Base-by-base conservation (phyloP, 371 early-diverging fungal species). In the Globomyces sp. region DNA sequence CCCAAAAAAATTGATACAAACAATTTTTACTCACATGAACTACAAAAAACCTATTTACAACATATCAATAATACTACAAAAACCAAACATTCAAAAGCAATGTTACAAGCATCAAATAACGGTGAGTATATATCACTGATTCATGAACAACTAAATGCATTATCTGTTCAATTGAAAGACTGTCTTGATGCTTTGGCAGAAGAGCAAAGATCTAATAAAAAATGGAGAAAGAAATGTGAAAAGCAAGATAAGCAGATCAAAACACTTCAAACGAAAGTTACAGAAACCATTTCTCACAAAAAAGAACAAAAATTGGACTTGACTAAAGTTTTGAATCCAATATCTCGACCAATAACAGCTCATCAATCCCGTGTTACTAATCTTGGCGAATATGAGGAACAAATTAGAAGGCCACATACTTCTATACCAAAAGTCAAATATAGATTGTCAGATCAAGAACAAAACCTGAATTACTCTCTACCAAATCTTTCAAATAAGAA, bases 101-200 rank as follows among this genome's bases (percentile, higher is more conserved):
- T 39, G 5, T 40, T 55, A 2, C 36, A 39, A 40, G 55, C 36
- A 13, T 3, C 55, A 37, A 55, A 39, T 39, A 39, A 36, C 6
- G 39, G 36, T 1, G 55, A 55, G 40, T 55, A 55, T 3, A 55
- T 55, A 9, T 55, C 55, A 39, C 36, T 39, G 40, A 55, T 55
- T 55, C 55, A 37, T 34, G 40, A 55, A 6, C 55, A 55, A 37
- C 3, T 55, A 8, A 8, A n/a, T 11, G 11, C 36, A 39, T 40
- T 39, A 9, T 55, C 55, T 9, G n/a, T 6, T 0, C 40, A 36
- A 39, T 55, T 55, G 6, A 36, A 55, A 6, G 55, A 55, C 8
- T 55, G 55, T 55, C n/a, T 55, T 4, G 55, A 55, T n/a, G 55
- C 13, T 4, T 55, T 55, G 39, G 55, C 55, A 6, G 55, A 55